Conservation (phyloP, 495 filamentous ascomycete genomes). For the Penicillium soppii region DNA sequence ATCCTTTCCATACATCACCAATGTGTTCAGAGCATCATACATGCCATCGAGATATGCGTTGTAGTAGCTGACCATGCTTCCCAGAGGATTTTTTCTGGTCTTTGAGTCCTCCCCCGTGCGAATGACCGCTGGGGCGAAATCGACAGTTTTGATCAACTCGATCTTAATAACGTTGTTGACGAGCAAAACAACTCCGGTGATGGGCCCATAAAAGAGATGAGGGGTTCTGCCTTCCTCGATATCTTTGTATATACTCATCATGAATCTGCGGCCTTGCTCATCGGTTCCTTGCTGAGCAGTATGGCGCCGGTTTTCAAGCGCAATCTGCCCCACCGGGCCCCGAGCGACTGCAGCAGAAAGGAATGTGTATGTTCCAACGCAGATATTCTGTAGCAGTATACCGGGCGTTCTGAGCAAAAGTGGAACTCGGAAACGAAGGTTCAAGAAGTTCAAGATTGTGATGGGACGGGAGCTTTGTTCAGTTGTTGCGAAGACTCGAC, state of each 20-base stretch:
- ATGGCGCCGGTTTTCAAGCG: slow-evolving; percentile 12
- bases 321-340: slow-evolving; percentile 9
- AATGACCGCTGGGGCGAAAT: slow-evolving; percentile 13
- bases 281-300: slow-evolving; percentile 12
- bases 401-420: slow-evolving; percentile 4
- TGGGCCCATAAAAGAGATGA: slow-evolving; percentile 11
- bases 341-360: slow-evolving; percentile 6
- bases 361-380: slow-evolving; percentile 15
- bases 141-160: slow-evolving; percentile 10
- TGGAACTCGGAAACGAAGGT: slow-evolving; percentile 12
- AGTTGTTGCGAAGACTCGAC: slow-evolving; percentile 3
- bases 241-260: slow-evolving; percentile 8
- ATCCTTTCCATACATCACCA: slow-evolving; percentile 18
- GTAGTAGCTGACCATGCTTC: slow-evolving; percentile 18
- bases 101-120: slow-evolving; percentile 7
- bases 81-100: slow-evolving; percentile 13
- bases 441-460: slow-evolving; percentile 12
- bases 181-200: slow-evolving; percentile 1
- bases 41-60: slow-evolving; percentile 11
- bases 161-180: slow-evolving; percentile 21
- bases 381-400: slow-evolving; percentile 19
- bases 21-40: slow-evolving; percentile 10
- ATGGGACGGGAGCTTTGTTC: slow-evolving; percentile 9
- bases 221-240: slow-evolving; percentile 6
- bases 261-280: slow-evolving; percentile 5